These are phyloP conservation scores for Metarhizium sp. DNA, from an alignment of 2,329 filamentous ascomycete species.

Conservation along the genomic window DNA sequence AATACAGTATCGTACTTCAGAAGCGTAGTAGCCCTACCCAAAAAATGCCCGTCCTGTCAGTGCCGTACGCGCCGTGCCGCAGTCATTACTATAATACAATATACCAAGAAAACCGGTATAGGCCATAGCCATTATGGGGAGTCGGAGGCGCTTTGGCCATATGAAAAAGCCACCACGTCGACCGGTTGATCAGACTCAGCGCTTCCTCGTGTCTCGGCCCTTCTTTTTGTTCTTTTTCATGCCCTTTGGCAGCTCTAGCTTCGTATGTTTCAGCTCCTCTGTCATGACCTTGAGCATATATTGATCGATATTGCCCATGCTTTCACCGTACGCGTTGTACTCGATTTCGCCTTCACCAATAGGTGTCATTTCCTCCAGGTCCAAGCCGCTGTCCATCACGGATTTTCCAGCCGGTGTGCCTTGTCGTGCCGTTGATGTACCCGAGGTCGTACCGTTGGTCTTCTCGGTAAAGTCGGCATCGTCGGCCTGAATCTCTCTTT, in stretches of 20 bases:
- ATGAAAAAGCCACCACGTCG: not conserved
- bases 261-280: conserved; percentile 47
- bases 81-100: not conserved
- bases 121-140: not conserved
- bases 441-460: conserved; percentile 34
- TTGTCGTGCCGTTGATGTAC: conserved; percentile 39
- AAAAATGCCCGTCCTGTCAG: not conserved
- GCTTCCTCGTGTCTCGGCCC: conserved; percentile 48
- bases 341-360: conserved; percentile 33
- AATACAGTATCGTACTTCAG: not conserved
- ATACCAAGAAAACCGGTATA: not conserved
- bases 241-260: conserved; percentile 54
- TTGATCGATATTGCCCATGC: conserved; percentile 58
- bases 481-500: conserved; percentile 81
- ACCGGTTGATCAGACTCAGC: conserved; percentile 13
- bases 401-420: conserved; percentile 38
- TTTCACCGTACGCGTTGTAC: conserved; percentile 48
- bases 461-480: conserved; percentile 76
- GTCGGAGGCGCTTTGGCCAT: not conserved
- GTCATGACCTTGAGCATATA: conserved; percentile 66
- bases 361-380: conserved; percentile 15
- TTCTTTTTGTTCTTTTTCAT: conserved; percentile 53
- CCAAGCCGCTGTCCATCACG: conserved; percentile 22
- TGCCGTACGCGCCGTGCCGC: not conserved
- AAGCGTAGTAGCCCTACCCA: not conserved